Base-by-base conservation (phyloP, 495 filamentous ascomycete genomes). In the Penicillium canescens region DNA sequence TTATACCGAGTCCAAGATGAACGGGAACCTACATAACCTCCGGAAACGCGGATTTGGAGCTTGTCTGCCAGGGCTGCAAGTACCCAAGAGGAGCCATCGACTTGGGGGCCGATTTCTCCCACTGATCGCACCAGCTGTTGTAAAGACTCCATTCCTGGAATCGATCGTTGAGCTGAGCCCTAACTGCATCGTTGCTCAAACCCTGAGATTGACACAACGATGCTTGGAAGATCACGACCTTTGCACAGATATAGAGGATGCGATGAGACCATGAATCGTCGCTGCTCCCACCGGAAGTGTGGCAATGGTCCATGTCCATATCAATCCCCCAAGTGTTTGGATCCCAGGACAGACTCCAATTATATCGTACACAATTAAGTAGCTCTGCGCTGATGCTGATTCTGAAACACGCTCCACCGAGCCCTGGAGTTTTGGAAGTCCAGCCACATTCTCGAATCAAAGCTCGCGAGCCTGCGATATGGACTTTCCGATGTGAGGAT, bases 391-490 rank as follows among this genome's bases (percentile, higher is more conserved):
- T 85, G 12, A 95, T 84, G 61, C 95, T 97, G 14, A 96, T 71
- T 92, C 93, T 97, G 71, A 98, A 98, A 68, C 92, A 97, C 10
- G 93, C 90, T 1, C 86, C 85, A 8, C 91, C 92, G 39, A 97
- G 81, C 4, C 92, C 91, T 3, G 78, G 78, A 23, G 88, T 88
- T 46, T 80, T 84, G 1, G 92, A 90, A 59, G 86, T 89, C 94
- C 94, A 98, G 12, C 83, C 82, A 63, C 92, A 96, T 65, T 97
- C 91, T 57, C 89, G 89, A 63, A 98, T 91, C 44, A 98, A 76
- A 4, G 92, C 91, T 42, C 91, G 81, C 13, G 92, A 89, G 3
- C 90, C 90, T 7, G 89, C 86, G 57, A 95, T 92, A 64, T 96
- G 92, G 57, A 89, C 89, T 82, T 91, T 91, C 12, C 87, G 79